These are phyloP conservation scores for Trypethelium eluteriae DNA, from an alignment of 495 filamentous ascomycete genomes.

Conservation along the genomic window DNA sequence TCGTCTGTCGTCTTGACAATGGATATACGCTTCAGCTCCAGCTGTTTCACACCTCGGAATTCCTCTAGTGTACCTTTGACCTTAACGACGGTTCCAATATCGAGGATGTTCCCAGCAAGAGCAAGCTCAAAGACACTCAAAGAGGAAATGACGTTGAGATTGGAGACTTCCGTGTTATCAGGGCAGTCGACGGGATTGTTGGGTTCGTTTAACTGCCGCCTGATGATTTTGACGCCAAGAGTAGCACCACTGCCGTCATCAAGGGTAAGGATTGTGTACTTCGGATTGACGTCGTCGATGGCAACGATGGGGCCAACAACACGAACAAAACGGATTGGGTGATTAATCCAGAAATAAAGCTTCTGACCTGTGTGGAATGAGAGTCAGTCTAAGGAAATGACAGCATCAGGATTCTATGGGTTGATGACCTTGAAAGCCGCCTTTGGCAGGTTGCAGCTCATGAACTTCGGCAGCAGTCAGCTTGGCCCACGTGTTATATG, in stretches of 20 bases:
- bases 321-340: conserved; percentile 81
- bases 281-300: conserved; percentile 52
- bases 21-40: conserved; percentile 60
- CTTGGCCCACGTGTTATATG: conserved; percentile 75
- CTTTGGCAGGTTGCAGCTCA: conserved; percentile 43
- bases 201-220: conserved; percentile 5
- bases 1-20: conserved; percentile 39
- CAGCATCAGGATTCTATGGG: neutral
- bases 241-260: conserved; percentile 81
- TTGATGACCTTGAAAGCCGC: conserved; percentile 58
- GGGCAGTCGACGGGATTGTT: conserved; percentile 24
- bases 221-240: conserved; percentile 51
- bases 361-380: conserved; percentile 48
- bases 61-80: conserved; percentile 62
- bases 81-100: conserved; percentile 63
- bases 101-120: conserved; percentile 35
- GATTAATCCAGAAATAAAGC: conserved; percentile 74
- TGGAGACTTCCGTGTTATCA: conserved; percentile 29
- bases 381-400: conserved; percentile 6
- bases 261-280: conserved; percentile 57
- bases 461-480: conserved; percentile 64
- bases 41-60: conserved; percentile 57
- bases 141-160: conserved; percentile 21
- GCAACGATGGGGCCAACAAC: conserved; percentile 70
- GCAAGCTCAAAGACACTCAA: conserved; percentile 26